Evolutionary conservation across 345 rosid genomes (phyloP), one percentile per base, ranked within the genome.

Genomic region (Noccaea bulbosa): DNA sequence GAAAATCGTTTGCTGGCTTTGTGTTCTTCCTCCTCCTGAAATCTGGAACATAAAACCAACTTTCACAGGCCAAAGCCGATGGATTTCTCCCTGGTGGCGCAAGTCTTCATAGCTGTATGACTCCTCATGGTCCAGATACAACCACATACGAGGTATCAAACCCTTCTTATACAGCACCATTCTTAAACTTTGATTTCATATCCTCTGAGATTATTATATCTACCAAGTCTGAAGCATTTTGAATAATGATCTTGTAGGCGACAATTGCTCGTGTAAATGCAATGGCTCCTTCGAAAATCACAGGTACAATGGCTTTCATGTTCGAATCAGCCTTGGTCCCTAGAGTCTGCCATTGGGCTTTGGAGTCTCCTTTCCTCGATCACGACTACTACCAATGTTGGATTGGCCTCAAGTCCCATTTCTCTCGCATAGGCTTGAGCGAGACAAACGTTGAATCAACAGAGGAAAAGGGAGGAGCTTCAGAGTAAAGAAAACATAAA

Each of bases 101-200:
- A 38, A 93, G 97, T 71, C 97, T 93, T 73, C 97, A 93, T 67
- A 91, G 90, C 70, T 93, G 96, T 84, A 93, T 91, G 97, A 93
- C 96, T 74, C 99, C 99, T 24, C 97, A 91, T 47, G 99, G 99
- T 82, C 97, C 99, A 50, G 99, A 91, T 76, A 91, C 95, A 0
- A 91, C 88, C 71, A 87, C 95, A 32, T 91, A 70, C 32, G 98
- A 93, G 91, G 98, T 93, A 80, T 55, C 40, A 59, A 59, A 49
- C 33, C 30, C n/a, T 24, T 53, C 8, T 35, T n/a, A 44, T 71
- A 24, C 62, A 41, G 34, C 46, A 52, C 39, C 40, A 52, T 34
- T 6, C n/a, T 33, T 53, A 59, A 59, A 11, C n/a, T 16, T 71
- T 71, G 48, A 53, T 47, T 20, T 70, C 38, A 0, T 62, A 30